Evolutionary conservation across 2,329 filamentous ascomycete species (phyloP).

Genomic region (Alternaria brassicae): DNA sequence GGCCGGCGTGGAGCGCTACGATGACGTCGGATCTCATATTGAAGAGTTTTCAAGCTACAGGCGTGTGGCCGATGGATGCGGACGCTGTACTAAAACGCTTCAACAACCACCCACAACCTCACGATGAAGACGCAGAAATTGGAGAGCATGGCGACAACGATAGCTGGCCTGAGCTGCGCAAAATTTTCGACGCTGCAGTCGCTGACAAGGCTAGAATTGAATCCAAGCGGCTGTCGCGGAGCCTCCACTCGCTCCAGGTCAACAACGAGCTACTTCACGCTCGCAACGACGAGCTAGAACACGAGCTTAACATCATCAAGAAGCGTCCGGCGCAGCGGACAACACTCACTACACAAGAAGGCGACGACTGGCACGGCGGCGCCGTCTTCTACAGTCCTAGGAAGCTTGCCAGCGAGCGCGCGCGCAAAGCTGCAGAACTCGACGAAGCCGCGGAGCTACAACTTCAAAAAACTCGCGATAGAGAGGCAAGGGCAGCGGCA

Average conservation of each 20-base stretch:
- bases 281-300: neutral
- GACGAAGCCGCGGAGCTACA: neutral
- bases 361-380: neutral
- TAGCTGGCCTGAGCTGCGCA: neutral
- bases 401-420: neutral
- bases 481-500: constrained; percentile 34
- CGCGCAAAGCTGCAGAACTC: neutral
- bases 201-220: neutral
- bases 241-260: neutral
- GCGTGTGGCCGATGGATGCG: neutral
- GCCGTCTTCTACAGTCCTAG: neutral
- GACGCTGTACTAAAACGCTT: neutral
- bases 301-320: neutral
- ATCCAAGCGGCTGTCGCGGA: neutral
- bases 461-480: neutral
- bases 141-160: neutral
- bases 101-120: neutral
- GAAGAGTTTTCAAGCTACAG: neutral
- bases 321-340: neutral
- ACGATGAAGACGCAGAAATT: neutral
- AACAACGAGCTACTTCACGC: neutral
- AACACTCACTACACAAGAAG: neutral
- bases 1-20: neutral
- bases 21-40: neutral
- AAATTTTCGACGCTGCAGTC: neutral